Conservation (phyloP, 2,329 filamentous ascomycete species). For the Penicillium digitatum region DNA sequence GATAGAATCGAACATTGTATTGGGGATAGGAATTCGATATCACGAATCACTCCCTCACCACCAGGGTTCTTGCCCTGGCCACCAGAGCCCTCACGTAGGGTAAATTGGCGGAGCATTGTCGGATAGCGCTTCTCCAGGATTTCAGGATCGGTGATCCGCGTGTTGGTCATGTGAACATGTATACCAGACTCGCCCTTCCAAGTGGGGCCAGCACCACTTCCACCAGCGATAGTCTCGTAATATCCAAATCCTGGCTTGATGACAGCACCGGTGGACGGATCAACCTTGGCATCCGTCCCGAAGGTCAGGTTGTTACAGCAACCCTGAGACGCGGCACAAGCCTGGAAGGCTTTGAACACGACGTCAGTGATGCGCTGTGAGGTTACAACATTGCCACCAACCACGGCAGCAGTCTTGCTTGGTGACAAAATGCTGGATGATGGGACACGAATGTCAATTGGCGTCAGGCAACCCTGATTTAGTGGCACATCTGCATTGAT, state of each 20-base stretch:
- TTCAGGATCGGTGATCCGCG: conserved; percentile 77
- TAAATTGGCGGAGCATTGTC: conserved; percentile 69
- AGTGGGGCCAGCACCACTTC: conserved; percentile 67
- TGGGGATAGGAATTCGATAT: conserved; percentile 79
- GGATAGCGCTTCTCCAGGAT: conserved; percentile 78
- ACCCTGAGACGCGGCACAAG: conserved; percentile 74
- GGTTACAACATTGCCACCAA: conserved; percentile 78
- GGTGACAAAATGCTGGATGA: conserved; percentile 71
- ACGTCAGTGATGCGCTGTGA: conserved; percentile 78
- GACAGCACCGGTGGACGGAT: conserved; percentile 51
- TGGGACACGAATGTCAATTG: conserved; percentile 66
- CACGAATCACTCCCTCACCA: conserved; percentile 72
- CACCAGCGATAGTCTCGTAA: conserved; percentile 83
- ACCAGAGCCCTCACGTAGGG: conserved; percentile 60
- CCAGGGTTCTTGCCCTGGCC: conserved; percentile 65
- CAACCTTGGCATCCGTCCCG: conserved; percentile 66
- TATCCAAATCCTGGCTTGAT: conserved; percentile 72
- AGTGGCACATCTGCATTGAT: conserved; percentile 79
- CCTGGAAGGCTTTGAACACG: conserved; percentile 73
- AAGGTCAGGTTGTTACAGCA: conserved; percentile 84
- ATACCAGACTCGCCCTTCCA: conserved; percentile 76
- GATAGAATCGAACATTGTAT: conserved; percentile 77
- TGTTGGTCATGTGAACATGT: conserved; percentile 86
- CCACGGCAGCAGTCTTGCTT: conserved; percentile 71
- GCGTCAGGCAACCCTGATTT: conserved; percentile 78